phyloP scores from a whole-genome alignment of 1,284 basidiomycete genomes.

The Psilocybe mexicana region DNA sequence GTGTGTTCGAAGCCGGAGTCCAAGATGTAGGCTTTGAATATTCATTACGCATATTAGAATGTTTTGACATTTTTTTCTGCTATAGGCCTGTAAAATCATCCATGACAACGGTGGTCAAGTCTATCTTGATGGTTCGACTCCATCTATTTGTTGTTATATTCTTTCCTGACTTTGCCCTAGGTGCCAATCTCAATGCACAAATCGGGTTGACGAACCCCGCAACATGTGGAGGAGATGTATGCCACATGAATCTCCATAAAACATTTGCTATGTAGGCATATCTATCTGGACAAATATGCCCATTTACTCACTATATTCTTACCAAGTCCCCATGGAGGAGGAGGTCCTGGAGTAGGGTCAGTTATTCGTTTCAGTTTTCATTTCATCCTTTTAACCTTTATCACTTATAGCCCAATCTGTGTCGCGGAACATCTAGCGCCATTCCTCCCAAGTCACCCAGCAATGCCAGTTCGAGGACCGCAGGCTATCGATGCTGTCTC shows the following conservation, averaged over 20 bases:
- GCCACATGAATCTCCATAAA: constrained; percentile 98
- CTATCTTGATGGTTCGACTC: constrained; percentile 80
- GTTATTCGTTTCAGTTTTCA: constrained; percentile 18
- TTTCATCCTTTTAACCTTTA: constrained; percentile 12
- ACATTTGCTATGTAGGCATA: constrained; percentile 81
- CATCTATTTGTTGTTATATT: background rate
- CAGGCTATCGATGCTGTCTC: constrained; percentile 87
- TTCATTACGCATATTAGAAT: background rate
- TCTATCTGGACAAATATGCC: constrained; percentile 13
- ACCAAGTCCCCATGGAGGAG: constrained; percentile 90
- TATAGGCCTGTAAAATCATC: constrained; percentile 86
- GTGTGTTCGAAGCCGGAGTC: constrained; percentile 94
- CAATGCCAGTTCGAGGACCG: constrained; percentile 68
- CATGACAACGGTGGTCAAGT: constrained; percentile 97
- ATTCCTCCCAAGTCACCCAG: constrained; percentile 92
- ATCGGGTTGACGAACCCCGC: constrained; percentile 96
- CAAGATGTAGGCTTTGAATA: constrained; percentile 53
- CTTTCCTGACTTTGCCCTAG: constrained; percentile 29
- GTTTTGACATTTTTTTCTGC: background rate
- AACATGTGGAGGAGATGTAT: constrained; percentile 94
- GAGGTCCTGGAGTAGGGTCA: constrained; percentile 91
- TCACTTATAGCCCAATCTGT: constrained; percentile 80
- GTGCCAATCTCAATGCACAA: constrained; percentile 95
- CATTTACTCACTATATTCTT: constrained; percentile 10
- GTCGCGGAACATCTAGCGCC: constrained; percentile 91